Evolutionary conservation across 2,329 filamentous ascomycete species (phyloP).

Genomic region (Microascus cirrosus): DNA sequence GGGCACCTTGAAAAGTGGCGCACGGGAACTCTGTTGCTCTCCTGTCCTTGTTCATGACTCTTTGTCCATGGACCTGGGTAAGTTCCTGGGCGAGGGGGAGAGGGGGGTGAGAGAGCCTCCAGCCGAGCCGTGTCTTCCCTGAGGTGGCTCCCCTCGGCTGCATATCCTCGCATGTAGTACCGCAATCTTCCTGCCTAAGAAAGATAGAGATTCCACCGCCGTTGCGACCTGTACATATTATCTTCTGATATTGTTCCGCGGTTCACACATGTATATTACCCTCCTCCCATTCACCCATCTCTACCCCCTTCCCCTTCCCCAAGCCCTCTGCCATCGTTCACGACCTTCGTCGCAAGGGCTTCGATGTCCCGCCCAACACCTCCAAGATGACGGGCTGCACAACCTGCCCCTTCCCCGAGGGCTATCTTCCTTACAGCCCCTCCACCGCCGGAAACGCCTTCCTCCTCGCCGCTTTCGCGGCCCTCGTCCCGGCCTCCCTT

Average conservation of each 20-base stretch:
- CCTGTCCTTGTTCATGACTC: too few species aligned
- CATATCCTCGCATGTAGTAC: neutral
- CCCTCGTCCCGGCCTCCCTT: conserved; percentile 24
- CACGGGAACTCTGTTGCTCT: neutral
- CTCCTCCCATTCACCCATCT: neutral
- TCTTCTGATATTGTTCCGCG: neutral
- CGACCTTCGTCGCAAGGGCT: neutral
- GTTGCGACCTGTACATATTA: neutral
- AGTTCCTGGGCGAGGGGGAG: neutral
- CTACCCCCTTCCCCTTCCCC: neutral
- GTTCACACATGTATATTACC: neutral
- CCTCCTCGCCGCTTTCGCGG: conserved; percentile 25
- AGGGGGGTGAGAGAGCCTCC: too few species aligned
- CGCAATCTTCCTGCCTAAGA: neutral
- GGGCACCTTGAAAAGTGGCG: neutral
- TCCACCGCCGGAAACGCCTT: conserved; percentile 26
- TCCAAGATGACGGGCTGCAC: conserved; percentile 22
- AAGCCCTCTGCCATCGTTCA: neutral
- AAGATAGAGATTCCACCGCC: neutral
- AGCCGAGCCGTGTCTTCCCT: neutral
- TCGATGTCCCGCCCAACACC: conserved; percentile 1
- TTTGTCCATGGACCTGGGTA: neutral
- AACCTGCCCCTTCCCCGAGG: conserved; percentile 21
- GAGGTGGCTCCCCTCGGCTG: neutral
- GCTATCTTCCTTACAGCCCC: conserved; percentile 25